Evolutionary conservation across 2,329 filamentous ascomycete species (phyloP), one percentile per base, ranked within the genome.

Genomic region (Aspergillus puulaauensis): DNA sequence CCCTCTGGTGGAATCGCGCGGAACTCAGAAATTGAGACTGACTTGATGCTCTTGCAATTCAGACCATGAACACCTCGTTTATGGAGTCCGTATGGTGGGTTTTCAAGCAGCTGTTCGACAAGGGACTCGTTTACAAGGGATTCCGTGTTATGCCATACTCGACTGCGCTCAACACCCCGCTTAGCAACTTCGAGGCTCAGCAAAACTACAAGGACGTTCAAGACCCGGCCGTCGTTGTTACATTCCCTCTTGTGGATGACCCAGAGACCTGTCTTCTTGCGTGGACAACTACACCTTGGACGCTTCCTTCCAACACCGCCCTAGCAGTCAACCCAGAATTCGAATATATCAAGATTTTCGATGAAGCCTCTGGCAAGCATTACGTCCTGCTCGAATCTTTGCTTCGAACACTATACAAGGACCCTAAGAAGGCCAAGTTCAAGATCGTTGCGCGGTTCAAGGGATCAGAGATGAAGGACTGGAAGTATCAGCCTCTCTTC

Each of bases 1-100:
- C 19, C 33, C 21, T 31, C 6, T 11, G 15, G n/a, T 9, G 39
- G 11, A 23, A 23, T 54, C 37, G 17, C 6, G 40, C 35, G 35
- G 49, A 37, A 9, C 9, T 12, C 6, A 6, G 21, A 33, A 11
- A 8, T 8, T 44, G 37, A 40, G 21, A 35, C 57, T 62, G 44
- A 65, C 52, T 11, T 46, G 14, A 8, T 31, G n/a, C n/a, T 33
- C 23, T 43, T 11, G 19, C 8, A 8, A 31, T 37, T 43, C 68
- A 89, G 88, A 96, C 91, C 37, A 96, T 97, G 91, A 89, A 98
- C 73, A 83, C 88, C n/a, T 87, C 81, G 19, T 98, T 96, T 78
- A 98, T 97, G 93, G 93, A 97, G 79, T 89, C 90, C 0, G 86
- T 90, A 64, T 98, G 93, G 93, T 97, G 93, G 93, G 90, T 95